Evolutionary conservation across 2,329 filamentous ascomycete species (phyloP), one percentile per base, ranked within the genome.

Genomic region (Zymoseptoria crescenta): DNA sequence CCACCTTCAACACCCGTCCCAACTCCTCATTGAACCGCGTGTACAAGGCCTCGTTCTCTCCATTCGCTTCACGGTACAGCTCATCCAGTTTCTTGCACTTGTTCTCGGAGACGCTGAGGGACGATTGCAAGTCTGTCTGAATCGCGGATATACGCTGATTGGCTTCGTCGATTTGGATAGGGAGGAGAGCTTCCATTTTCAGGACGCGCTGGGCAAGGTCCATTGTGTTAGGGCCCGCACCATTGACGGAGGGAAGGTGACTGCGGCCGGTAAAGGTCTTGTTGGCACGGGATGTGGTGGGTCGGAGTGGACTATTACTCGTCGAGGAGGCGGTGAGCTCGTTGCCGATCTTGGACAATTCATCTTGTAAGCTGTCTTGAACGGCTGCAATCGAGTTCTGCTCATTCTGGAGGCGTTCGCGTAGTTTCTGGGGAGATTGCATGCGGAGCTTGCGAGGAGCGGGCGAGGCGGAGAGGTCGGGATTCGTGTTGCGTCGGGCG

Each of bases 11-110:
- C 61, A 96, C 89, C 77, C 88, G 91, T 67, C 84, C 87, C 53
- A 97, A 77, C 75, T 96, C 93, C n/a, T 85, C 83, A 69, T 96
- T 96, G 78, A 96, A 96, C 61, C 87, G 87, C 65, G 93, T 88
- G 73, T 96, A 96, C 57, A 97, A 79, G 29, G 93, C 83, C 75
- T 96, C 92, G 68, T 96, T 97, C 77, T 97, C 93, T 0, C 90
- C 89, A 67, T 86, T 91, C 16, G 87, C 84, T 70, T 96, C 91
- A 64, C 90, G 88, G 76, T 95, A 96, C 55, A 96, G 78, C 74
- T 95, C 89, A 71, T 96, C 92, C 56, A 96, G 84, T 49, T 88
- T 87, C 67, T 86, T 88, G 60, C 87, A 86, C 67, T 94, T 92
- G 60, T 82, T 82, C 72, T 96, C 91, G 13, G 84, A 85, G 1